phyloP scores from a whole-genome alignment of 306 rosid species.

The Casuarina cunninghamiana region DNA sequence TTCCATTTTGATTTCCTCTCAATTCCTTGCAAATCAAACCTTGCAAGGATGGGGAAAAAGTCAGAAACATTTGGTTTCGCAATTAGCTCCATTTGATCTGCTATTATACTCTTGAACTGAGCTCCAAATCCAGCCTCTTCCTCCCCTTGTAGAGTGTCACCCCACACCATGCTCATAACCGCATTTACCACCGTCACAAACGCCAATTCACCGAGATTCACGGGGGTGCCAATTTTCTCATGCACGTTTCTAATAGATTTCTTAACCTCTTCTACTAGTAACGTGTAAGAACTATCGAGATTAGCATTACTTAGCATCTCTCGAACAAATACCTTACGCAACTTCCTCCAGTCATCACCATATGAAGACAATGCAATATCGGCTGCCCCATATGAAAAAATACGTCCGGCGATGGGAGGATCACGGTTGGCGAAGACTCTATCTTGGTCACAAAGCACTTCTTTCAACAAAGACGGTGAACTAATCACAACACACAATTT shows the following conservation, averaged over 20 bases:
- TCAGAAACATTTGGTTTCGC: slow-evolving; percentile 34
- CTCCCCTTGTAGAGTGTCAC: slow-evolving; percentile 5
- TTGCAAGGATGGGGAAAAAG: slow-evolving; percentile 25
- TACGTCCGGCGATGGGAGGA: neutral
- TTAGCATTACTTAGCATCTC: slow-evolving; percentile 27
- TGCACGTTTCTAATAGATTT: slow-evolving; percentile 24
- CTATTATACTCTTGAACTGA: slow-evolving; percentile 1
- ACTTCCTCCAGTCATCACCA: slow-evolving; percentile 29
- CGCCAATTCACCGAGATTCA: slow-evolving; percentile 6
- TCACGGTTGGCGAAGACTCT: slow-evolving; percentile 33
- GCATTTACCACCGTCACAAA: slow-evolving; percentile 9
- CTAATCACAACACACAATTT: slow-evolving; percentile 22
- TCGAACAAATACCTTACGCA: slow-evolving; percentile 5
- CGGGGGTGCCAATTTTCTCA: slow-evolving; percentile 8
- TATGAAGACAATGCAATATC: slow-evolving; percentile 27
- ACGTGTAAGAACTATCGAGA: slow-evolving; percentile 12
- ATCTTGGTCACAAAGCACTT: slow-evolving; percentile 39
- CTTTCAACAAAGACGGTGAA: slow-evolving; percentile 22
- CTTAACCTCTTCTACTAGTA: slow-evolving; percentile 17
- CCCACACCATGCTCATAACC: slow-evolving; percentile 23
- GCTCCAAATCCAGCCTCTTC: neutral
- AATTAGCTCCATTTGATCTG: slow-evolving; percentile 12
- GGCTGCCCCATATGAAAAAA: slow-evolving; percentile 13
- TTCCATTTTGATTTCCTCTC: slow-evolving; percentile 20
- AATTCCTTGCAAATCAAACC: slow-evolving; percentile 39